Conservation (phyloP, 805 yeast species). For the Teunomyces aglyptinius region DNA sequence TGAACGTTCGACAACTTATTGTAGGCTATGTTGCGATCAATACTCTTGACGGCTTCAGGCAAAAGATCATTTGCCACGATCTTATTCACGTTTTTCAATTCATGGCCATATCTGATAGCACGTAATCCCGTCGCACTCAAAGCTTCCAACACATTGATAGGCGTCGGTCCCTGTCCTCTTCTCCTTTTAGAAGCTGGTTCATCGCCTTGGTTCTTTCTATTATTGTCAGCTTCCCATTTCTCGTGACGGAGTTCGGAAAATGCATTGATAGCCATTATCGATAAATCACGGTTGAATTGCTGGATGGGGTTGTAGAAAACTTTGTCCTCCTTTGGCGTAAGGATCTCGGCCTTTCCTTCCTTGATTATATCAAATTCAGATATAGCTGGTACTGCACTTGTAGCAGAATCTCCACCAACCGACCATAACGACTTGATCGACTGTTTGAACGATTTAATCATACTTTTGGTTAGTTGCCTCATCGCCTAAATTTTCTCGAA, state of each 20-base stretch:
- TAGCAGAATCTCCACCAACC: constrained; percentile 3
- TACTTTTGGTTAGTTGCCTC: neutral
- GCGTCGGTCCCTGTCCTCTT: constrained; percentile 8
- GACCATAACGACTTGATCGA: constrained; percentile 1
- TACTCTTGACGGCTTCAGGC: constrained; percentile 80
- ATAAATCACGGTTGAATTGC: constrained; percentile 91
- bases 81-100: constrained; percentile 69
- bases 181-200: constrained; percentile 13
- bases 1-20: constrained; percentile 62
- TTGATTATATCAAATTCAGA: constrained; percentile 31
- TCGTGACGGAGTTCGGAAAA: constrained; percentile 67
- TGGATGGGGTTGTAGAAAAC: constrained; percentile 97
- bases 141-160: constrained; percentile 77
- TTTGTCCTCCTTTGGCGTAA: constrained; percentile 75
- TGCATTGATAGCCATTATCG: constrained; percentile 80
- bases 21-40: constrained; percentile 64
- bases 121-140: constrained; percentile 93
- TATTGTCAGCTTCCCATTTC: constrained; percentile 24
- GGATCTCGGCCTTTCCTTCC: constrained; percentile 84
- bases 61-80: constrained; percentile 90
- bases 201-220: constrained; percentile 4
- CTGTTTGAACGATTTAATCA: constrained; percentile 6
- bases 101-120: constrained; percentile 90
- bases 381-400: constrained; percentile 2
- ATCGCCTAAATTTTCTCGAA: neutral